Evolutionary conservation across 768 basidiomycete genomes (phyloP).

Genomic region (Boletus pseudopeckii): DNA sequence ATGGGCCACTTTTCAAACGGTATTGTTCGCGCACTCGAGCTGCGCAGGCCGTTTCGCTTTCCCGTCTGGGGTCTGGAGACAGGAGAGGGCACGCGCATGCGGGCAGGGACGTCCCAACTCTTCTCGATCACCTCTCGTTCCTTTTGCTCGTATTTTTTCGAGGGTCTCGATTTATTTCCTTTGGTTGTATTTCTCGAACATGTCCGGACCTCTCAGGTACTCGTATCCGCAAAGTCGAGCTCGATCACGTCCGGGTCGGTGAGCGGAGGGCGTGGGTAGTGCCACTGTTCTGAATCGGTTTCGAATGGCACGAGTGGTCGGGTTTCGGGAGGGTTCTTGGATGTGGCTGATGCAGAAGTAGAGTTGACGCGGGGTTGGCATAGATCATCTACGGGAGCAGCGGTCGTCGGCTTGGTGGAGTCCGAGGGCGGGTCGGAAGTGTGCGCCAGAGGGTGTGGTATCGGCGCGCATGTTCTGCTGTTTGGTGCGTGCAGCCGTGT

Average conservation of each 20-base stretch:
- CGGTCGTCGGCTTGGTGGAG: background rate
- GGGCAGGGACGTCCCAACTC: conserved; percentile 55
- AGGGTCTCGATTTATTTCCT: conserved; percentile 21
- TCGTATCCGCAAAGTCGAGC: conserved; percentile 71
- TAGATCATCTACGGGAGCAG: no score
- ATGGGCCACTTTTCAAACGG: no score
- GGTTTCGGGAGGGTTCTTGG: conserved; percentile 23
- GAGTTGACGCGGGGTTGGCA: conserved; percentile 4
- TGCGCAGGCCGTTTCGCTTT: no score
- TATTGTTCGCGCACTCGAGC: no score
- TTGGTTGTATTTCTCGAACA: conserved; percentile 42
- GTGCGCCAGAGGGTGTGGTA: background rate
- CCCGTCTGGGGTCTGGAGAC: background rate
- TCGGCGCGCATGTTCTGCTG: conserved; percentile 11
- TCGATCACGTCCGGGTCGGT: conserved; percentile 61
- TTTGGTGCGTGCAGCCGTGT: conserved; percentile 22
- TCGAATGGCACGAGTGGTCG: conserved; percentile 58
- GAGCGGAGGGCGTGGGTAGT: conserved; percentile 52
- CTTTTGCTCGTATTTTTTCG: conserved; percentile 37
- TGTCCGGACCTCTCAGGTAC: conserved; percentile 68
- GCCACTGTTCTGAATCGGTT: conserved; percentile 67
- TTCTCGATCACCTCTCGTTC: conserved; percentile 51
- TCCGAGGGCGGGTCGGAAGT: background rate
- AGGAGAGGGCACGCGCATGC: conserved; percentile 19
- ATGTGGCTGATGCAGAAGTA: conserved; percentile 5